phyloP scores from a whole-genome alignment of 306 rosid species.

The Pachyrhizus erosus region DNA sequence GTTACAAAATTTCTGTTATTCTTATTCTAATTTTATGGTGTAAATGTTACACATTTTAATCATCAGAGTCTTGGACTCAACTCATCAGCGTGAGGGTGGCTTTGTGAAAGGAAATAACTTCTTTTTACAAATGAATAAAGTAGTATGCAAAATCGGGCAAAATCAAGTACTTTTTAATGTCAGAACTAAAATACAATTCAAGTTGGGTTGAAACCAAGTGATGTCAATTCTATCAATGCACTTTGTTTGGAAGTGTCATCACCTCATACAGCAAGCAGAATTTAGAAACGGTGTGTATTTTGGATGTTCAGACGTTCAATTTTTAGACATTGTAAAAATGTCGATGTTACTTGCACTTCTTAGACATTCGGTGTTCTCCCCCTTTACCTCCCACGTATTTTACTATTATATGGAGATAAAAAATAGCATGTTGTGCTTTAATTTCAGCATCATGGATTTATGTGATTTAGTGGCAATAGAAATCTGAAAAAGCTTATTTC shows the following conservation, averaged over 20 bases:
- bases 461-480: not conserved
- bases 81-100: not conserved
- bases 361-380: not conserved
- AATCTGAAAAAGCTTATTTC: conserved; percentile 31
- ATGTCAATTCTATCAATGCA: not conserved
- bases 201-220: not conserved
- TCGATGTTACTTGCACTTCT: not conserved
- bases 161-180: not conserved
- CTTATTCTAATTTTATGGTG: not conserved
- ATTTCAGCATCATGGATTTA: not conserved
- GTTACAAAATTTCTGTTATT: not conserved
- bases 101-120: not conserved
- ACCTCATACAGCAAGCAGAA: not conserved
- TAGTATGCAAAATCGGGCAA: no score
- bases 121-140: no score
- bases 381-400: not conserved
- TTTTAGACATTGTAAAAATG: not conserved
- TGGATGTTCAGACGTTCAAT: not conserved
- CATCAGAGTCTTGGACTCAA: not conserved
- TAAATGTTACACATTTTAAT: not conserved
- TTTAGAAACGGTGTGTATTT: not conserved
- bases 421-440: not conserved
- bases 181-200: not conserved
- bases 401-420: not conserved
- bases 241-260: not conserved